Evolutionary conservation across 2,329 filamentous ascomycete species (phyloP), one percentile per base, ranked within the genome.

Genomic region (Sarocladiaceae sp.): DNA sequence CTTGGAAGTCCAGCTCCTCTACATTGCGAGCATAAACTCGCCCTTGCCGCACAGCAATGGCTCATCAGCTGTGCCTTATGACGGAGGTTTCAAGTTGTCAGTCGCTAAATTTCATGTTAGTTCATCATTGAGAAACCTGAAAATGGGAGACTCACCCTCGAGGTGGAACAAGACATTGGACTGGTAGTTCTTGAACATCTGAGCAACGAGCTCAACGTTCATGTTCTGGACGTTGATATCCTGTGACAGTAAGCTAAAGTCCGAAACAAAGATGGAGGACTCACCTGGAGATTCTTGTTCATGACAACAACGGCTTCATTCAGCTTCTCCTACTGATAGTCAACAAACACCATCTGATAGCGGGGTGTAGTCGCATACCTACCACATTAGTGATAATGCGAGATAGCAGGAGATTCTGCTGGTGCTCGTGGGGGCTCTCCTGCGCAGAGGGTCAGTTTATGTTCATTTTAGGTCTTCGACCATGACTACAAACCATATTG

Each of bases 161-260:
- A 99, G 79, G 63, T 99, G 94, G 68, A 99, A 97, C 5, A 97
- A 75, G 13, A 97, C 93, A 62, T 97, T 99, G 11, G 91, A 96
- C 69, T 97, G 92, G 68, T 99, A 99, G 72, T 97, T 99, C 75
- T 97, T 97, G 78, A 97, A 99, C 94, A 99, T 99, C 66, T 97
- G 93, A 1, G 93, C 92, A 4, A 97, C 94, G 2, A 97, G 80
- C 72, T 97, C 94, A 31, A 97, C 90, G 65, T 99, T 96, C 91
- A 97, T 97, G 69, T 97, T 99, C 64, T 96, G 89, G 52, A 97
- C 86, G 65, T 97, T 97, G 78, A 97, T 97, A 60, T 97, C 93
- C 88, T 96, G 60, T 3, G 2, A 37, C 8, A 15, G 11, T 12
- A 8, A 2, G 23, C 26, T 28, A 12, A 28, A 26, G 13, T 8